Evolutionary conservation across 2,329 filamentous ascomycete genomes (phyloP).

Genomic region (Phyllosticta citriasiana): DNA sequence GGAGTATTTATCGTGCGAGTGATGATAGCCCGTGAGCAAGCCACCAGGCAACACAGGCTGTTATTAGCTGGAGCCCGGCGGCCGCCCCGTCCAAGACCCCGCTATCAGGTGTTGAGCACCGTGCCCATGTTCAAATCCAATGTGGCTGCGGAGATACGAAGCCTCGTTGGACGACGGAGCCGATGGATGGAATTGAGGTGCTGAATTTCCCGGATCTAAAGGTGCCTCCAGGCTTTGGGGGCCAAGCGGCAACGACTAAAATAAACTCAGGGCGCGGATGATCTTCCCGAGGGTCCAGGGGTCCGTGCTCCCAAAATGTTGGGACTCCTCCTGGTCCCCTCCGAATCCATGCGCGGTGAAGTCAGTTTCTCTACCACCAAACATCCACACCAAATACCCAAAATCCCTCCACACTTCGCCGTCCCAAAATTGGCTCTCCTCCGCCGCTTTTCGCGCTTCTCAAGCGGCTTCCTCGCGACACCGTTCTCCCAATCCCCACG

Average conservation of each 20-base stretch:
- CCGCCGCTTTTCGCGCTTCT: neutral
- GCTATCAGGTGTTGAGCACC: neutral
- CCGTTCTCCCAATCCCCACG: neutral
- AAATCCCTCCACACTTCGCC: neutral
- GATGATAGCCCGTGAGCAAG: neutral
- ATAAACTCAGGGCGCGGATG: neutral
- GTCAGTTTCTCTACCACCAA: neutral
- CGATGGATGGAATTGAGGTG: neutral
- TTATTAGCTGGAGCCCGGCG: constrained; percentile 12
- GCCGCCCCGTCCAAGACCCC: constrained; percentile 6
- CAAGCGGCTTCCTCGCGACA: neutral
- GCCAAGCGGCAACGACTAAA: neutral
- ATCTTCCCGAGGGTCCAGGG: neutral
- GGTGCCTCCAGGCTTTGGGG: neutral
- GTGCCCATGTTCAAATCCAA: neutral
- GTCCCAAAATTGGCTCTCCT: neutral
- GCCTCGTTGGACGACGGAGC: neutral
- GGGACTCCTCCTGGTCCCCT: neutral
- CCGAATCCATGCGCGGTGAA: neutral
- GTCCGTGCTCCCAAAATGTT: neutral
- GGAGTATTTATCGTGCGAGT: neutral
- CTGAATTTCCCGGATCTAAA: neutral
- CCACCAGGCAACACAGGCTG: constrained; percentile 8
- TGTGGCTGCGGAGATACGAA: neutral
- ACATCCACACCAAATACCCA: neutral